Evolutionary conservation across 148 eudicot species (phyloP).

Genomic region (Nepenthes mirabilis): DNA sequence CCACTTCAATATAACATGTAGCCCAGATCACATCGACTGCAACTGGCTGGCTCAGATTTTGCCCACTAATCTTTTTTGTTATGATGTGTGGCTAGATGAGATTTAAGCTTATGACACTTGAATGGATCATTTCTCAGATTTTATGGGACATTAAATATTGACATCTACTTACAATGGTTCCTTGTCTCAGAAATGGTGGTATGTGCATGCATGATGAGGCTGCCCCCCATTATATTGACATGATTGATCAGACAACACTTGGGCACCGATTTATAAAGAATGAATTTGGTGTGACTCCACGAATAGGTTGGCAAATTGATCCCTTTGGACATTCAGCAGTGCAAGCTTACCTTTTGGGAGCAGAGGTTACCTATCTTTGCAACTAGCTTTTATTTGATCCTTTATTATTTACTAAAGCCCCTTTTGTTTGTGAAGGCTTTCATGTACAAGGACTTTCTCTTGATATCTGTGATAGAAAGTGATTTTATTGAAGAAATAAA

Average conservation of each 20-base stretch:
- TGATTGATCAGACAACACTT: conserved; percentile 95
- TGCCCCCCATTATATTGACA: conserved; percentile 85
- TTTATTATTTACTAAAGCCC: no score
- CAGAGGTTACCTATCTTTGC: conserved; percentile 46
- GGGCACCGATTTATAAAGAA: conserved; percentile 75
- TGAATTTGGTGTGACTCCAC: conserved; percentile 73
- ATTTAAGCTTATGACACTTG: no score
- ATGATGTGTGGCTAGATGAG: no score
- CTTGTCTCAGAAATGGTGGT: conserved; percentile 72
- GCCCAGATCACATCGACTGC: no score
- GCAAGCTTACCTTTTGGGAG: conserved; percentile 93
- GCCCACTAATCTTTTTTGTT: no score
- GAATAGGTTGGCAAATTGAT: conserved; percentile 99
- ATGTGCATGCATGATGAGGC: conserved; percentile 99
- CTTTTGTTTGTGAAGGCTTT: no score
- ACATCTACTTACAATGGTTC: not conserved
- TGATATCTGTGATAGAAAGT: not conserved
- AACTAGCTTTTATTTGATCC: not conserved
- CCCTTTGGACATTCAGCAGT: conserved; percentile 99
- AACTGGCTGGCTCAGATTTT: no score
- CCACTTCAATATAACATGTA: not conserved
- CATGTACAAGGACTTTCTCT: no score
- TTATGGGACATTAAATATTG: not conserved
- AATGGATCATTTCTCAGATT: not conserved
- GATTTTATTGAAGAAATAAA: not conserved